These are phyloP conservation scores for Suhomyces tanzawaensis DNA, from an alignment of 805 yeast species.

Conservation along the genomic window DNA sequence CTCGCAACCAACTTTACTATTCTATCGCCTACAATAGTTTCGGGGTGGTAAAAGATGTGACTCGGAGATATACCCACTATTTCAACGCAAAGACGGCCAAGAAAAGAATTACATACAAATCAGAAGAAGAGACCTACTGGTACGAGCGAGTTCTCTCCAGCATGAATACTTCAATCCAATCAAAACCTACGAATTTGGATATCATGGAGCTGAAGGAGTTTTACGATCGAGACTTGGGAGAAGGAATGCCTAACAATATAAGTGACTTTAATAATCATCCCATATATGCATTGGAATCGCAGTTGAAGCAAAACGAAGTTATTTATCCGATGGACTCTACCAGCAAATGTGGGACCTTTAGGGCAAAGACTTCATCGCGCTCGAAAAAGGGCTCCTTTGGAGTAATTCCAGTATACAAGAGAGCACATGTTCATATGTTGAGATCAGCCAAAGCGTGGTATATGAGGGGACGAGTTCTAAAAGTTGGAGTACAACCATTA, in stretches of 20 bases:
- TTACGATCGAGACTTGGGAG: conserved; percentile 58
- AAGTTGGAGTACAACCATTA: conserved; percentile 65
- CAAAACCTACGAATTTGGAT: conserved; percentile 35
- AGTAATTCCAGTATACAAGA: conserved; percentile 61
- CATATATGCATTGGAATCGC: conserved; percentile 72
- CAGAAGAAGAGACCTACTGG: conserved; percentile 59
- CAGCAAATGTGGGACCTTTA: conserved; percentile 65
- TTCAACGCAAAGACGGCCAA: conserved; percentile 75
- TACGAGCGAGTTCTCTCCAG: conserved; percentile 46
- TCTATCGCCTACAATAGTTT: conserved; percentile 71
- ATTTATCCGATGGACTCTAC: conserved; percentile 58
- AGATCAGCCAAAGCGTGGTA: conserved; percentile 86
- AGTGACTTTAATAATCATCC: conserved; percentile 90
- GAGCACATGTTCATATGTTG: conserved; percentile 61
- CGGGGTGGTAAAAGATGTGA: conserved; percentile 74
- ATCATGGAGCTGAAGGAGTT: conserved; percentile 61
- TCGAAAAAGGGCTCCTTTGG: conserved; percentile 32
- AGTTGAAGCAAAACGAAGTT: conserved; percentile 69
- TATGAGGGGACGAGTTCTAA: conserved; percentile 71
- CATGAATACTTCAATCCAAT: conserved; percentile 14
- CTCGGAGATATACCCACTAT: conserved; percentile 71
- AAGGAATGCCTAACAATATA: conserved; percentile 84
- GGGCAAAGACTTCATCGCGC: conserved; percentile 36
- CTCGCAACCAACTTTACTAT: conserved; percentile 62
- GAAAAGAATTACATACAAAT: conserved; percentile 60